Evolutionary conservation across 2,329 filamentous ascomycete species (phyloP), one percentile per base, ranked within the genome.

Genomic region (Chaetomiaceae sp.): DNA sequence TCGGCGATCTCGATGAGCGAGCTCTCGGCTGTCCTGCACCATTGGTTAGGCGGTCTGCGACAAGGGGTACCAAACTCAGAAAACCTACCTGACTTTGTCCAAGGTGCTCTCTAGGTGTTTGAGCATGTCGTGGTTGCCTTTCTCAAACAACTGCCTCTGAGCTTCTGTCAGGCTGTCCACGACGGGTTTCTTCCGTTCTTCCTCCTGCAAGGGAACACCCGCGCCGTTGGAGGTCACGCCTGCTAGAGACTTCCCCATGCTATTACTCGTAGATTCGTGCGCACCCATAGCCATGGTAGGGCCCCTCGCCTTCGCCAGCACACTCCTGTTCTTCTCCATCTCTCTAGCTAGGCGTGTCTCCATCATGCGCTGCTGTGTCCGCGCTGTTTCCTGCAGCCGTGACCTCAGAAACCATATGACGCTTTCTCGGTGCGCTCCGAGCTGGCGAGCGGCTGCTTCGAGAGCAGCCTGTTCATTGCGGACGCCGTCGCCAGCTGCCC

Each of bases 21-120:
- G 67, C 88, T 89, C 69, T 99, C 90, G 0, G 90, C 90, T 23
- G 86, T 87, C 65, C 89, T 95, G 64, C 14, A 20, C 3, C 5
- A n/a, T 11, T 21, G 13, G n/a, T 56, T 56, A 53, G 42, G 13
- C 7, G 5, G 11, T 4, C 7, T 5, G 20, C n/a, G 20, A 36
- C 3, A 2, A 10, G 30, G 5, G 10, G 23, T n/a, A n/a, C n/a
- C n/a, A n/a, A n/a, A 11, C 14, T n/a, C 20, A 14, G 36, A n/a
- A 34, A 36, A 79, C 87, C 50, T 80, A 95, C 89, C 87, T 88
- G 61, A 97, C 90, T 78, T 97, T 94, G 69, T 91, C 87, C 67
- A 97, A 75, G n/a, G 89, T 90, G 71, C 87, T 90, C 70, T 96
- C 90, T 69, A 95, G 96, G 70, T 96, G 89, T 69, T 87, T 88